Evolutionary conservation across 2,329 filamentous ascomycete genomes (phyloP).

Genomic region (Exophiala xenobiotica): DNA sequence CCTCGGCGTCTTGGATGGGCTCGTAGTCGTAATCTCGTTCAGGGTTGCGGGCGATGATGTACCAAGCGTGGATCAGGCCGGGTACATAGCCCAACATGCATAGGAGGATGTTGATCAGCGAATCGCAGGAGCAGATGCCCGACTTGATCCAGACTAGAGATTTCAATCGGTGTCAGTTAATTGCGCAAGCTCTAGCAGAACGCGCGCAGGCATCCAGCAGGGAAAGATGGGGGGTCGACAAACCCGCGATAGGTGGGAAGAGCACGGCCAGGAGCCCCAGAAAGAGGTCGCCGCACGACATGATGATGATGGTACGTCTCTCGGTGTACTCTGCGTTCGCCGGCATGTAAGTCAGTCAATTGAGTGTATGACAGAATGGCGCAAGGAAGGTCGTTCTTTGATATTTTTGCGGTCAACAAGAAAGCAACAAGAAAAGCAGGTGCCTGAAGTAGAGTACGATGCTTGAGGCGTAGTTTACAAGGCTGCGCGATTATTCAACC

Average conservation of each 20-base stretch:
- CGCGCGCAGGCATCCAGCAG: background rate
- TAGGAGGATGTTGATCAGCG: constrained; percentile 91
- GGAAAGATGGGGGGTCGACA: constrained; percentile 28
- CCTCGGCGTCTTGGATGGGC: constrained; percentile 64
- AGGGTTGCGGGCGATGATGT: constrained; percentile 90
- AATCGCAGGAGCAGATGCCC: constrained; percentile 89
- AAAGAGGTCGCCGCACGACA: constrained; percentile 38
- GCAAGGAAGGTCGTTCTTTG: too few relatives aligned
- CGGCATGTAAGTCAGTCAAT: background rate
- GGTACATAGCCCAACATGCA: constrained; percentile 77
- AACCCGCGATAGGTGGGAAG: constrained; percentile 49
- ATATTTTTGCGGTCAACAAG: too few relatives aligned
- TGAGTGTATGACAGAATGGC: background rate
- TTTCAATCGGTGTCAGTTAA: constrained; percentile 18
- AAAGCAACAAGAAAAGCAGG: background rate
- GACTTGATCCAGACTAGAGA: constrained; percentile 87
- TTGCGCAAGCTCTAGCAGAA: constrained; percentile 5
- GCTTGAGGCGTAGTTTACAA: background rate
- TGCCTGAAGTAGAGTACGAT: background rate
- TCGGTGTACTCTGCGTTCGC: constrained; percentile 3
- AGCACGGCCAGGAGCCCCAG: constrained; percentile 46
- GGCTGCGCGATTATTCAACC: constrained; percentile 8
- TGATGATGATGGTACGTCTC: constrained; percentile 27
- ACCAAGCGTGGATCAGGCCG: constrained; percentile 93
- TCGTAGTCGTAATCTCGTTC: constrained; percentile 64